Evolutionary conservation across 2,329 filamentous ascomycete species (phyloP).

Genomic region (Phialophora chinensis): DNA sequence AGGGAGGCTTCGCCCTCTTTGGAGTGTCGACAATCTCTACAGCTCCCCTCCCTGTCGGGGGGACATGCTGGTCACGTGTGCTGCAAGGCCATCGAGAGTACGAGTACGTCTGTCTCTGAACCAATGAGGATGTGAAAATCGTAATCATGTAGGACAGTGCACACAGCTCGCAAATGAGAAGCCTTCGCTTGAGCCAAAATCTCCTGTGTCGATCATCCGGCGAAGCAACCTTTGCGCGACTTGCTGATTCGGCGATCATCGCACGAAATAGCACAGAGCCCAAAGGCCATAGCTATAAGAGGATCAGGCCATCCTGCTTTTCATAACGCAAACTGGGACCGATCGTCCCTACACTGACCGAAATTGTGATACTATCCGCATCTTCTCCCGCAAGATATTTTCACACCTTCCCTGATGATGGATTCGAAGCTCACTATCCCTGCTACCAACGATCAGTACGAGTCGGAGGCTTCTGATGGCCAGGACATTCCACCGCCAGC

Average conservation of each 20-base stretch:
- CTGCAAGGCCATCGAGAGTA: not conserved
- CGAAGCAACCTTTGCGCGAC: not conserved
- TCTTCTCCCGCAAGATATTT: not conserved
- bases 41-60: not conserved
- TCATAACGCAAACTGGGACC: not conserved
- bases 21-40: not conserved
- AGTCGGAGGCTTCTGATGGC: conserved; percentile 14
- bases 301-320: not conserved
- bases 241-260: not conserved
- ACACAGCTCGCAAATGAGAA: not conserved
- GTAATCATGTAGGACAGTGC: not conserved
- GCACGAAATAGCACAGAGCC: not conserved
- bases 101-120: not conserved
- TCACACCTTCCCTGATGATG: not conserved
- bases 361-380: not conserved
- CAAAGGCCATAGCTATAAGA: not conserved
- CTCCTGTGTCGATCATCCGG: not conserved
- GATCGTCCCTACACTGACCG: not conserved
- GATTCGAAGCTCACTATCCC: conserved; percentile 8
- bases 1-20: not conserved
- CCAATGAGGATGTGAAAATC: not conserved
- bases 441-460: not conserved
- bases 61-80: not conserved
- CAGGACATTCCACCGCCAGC: conserved; percentile 5
- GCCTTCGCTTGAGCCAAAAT: not conserved